Evolutionary conservation across 345 rosid genomes (phyloP), one percentile per base, ranked within the genome.

Genomic region (Sapria himalayana): DNA sequence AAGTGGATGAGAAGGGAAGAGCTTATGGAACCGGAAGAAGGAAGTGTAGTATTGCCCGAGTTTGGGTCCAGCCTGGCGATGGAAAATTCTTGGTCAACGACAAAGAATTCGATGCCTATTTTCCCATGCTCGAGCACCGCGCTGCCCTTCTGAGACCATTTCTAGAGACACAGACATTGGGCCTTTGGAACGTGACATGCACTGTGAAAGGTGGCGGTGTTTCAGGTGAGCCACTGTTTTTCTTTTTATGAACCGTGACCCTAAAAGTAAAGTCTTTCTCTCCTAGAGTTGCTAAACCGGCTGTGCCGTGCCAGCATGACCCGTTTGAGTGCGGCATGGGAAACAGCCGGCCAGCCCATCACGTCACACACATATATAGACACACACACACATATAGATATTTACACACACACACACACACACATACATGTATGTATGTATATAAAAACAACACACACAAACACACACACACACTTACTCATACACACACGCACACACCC

Each of bases 21-120:
- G 80, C 94, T 37, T 89, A 89, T 54, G 98, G 94, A 60, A 82
- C 94, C 0, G 98, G 94, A 36, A 78, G 89, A 69, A 78, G 94
- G 64, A 89, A 89, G 49, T 76, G 91, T 45, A 89, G 94, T 57
- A 49, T 73, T 6, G 94, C 98, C 7, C 91, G 94, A 37, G 93
- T 82, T 37, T 89, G 94, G 98, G 57, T 82, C 57, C 66, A 65
- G 20, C 93, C 98, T 17, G 94, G 98, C 10, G 61, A 67, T n/a
- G 93, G 98, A 1, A 76, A 72, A 21, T 82, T 89, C 45, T 1
- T 51, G 2, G 62, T 89, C 40, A 89, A 89, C 39, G 94, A 82
- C 15, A 79, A 89, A 51, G 60, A 76, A 27, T 61, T 89, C 34
- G 94, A 89, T 66, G 89, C 67, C 34, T 86, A 74, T 47, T 86